Evolutionary conservation across 1,284 basidiomycete genomes (phyloP), one percentile per base, ranked within the genome.

Genomic region (Flammula alnicola): DNA sequence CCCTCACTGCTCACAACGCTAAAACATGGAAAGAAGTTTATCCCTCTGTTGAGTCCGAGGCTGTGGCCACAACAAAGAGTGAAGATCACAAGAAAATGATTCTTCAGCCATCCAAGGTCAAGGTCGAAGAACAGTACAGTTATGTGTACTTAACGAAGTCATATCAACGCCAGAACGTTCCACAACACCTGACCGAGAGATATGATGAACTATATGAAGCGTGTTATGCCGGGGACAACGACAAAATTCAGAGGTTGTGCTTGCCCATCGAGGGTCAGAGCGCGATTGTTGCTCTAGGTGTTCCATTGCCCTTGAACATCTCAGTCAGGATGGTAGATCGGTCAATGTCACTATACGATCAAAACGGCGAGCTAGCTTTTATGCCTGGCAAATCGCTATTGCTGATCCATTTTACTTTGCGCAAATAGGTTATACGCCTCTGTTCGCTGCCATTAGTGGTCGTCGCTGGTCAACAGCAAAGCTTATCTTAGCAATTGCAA

Each of bases 121-220:
- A 23, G 5, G 6, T 8, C 9, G 25, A 43, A 33, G 31, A 20
- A 22, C 27, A 31, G 22, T 14, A 30, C 29, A 25, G 14, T 51
- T 55, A 46, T 19, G 30, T 45, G 25, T 25, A 49, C 14, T 32
- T 59, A 22, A 20, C 55, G n/a, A 44, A 47, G n/a, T 23, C 19
- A 5, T 68, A 63, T 31, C 30, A 53, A 10, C 29, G 42, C 6
- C 50, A 55, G 11, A 36, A 46, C 6, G 64, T 70, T 3, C 63
- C 70, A 1, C 47, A 57, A n/a, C 67, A 71, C 44, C 53, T 70
- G 32, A 59, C 61, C 14, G 39, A 61, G 8, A 53, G 57, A 7
- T 81, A 81, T 56, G 74, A 80, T 45, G 74, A 80, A 50, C 68
- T 83, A 0, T 82, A 70, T 54, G 77, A 81, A 55, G 81, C 80